Base-by-base conservation (phyloP, 176 grass and related monocot species). In the Zea luxurians region DNA sequence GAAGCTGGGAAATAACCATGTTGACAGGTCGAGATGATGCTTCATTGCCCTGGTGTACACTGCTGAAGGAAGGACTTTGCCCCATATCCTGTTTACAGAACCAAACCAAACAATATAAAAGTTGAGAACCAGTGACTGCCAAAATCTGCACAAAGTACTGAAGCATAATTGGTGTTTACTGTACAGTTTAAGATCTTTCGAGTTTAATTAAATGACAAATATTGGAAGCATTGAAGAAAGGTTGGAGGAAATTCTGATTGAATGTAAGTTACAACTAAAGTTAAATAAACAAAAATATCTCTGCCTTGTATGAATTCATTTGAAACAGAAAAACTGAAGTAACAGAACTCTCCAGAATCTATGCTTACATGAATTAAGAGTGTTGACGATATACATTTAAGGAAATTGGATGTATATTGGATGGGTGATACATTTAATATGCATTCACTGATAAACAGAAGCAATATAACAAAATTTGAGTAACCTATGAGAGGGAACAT, bases 11-110 rank as follows among this genome's bases (percentile, higher is more conserved):
- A 92, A 58, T 65, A 47, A 99, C 96, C 83, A 93, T 86, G 59
- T 91, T 90, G 38, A 75, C 15, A 73, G 73, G 69, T 65, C 82
- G 87, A 75, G 73, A 17, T 73, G 81, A 36, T 65, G 81, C 42
- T 61, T 70, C 78, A 42, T 66, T 87, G 58, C 71, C 88, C 64
- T 86, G 83, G 79, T 88, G 88, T 37, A 49, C 40, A 68, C n/a
- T 81, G 50, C 45, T 41, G 50, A 87, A 89, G 62, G 88, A 88
- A n/a, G 86, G 89, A 58, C 73, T 91, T 76, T 43, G 73, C 75
- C 80, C 86, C 41, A 89, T 74, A 82, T 94, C 86, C 92, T 94
- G 80, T 69, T 77, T 46, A 77, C 64, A 17, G 13, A 27, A 27
- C 27, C 27, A 27, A 18, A 76, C 7, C n/a, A 80, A 66, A 77